Percentiles rank a stretch among this genome's conserved stretches.
These are phyloP conservation scores for Nitzschia sp. DNA, from an alignment of 108 stramenopile species.

Conservation along the genomic window DNA sequence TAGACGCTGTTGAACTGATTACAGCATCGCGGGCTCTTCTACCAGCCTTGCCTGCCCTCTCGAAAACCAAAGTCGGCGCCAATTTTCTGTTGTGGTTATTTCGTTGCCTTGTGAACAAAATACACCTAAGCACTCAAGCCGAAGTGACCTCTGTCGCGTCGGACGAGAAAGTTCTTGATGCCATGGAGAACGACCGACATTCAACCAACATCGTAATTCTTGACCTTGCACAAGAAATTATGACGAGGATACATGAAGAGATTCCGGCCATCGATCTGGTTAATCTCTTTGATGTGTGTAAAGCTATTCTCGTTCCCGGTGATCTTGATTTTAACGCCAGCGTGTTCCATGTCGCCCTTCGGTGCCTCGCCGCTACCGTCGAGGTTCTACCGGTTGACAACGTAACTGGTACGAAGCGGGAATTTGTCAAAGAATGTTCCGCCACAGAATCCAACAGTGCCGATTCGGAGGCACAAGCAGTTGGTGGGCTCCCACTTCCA, in stretches of 20 bases:
- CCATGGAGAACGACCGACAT: neutral
- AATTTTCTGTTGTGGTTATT: neutral
- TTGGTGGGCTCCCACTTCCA: too few relatives aligned
- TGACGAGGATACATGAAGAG: neutral
- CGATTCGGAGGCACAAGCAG: neutral
- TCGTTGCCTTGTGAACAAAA: neutral
- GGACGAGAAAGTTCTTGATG: neutral
- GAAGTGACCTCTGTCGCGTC: too few relatives aligned
- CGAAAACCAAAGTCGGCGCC: neutral
- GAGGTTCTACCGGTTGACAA: neutral
- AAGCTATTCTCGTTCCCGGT: neutral
- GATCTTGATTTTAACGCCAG: neutral
- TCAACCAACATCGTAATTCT: neutral
- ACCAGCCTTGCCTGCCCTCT: neutral
- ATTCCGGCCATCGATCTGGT: neutral
- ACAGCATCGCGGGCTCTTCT: neutral
- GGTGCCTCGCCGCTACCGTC: neutral
- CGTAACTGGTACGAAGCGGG: neutral
- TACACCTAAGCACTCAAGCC: too few relatives aligned
- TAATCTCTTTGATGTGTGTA: slow-evolving; percentile 3
- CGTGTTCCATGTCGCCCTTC: slow-evolving; percentile 3
- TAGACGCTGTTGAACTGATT: neutral
- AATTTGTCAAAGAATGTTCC: neutral
- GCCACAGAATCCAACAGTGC: neutral
- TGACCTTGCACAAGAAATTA: neutral